A percentile compares a stretch with the other conserved stretches of the same genome.
phyloP scores from a whole-genome alignment of 352 stramenopile genomes.

The Halophytophthora polymorphica region DNA sequence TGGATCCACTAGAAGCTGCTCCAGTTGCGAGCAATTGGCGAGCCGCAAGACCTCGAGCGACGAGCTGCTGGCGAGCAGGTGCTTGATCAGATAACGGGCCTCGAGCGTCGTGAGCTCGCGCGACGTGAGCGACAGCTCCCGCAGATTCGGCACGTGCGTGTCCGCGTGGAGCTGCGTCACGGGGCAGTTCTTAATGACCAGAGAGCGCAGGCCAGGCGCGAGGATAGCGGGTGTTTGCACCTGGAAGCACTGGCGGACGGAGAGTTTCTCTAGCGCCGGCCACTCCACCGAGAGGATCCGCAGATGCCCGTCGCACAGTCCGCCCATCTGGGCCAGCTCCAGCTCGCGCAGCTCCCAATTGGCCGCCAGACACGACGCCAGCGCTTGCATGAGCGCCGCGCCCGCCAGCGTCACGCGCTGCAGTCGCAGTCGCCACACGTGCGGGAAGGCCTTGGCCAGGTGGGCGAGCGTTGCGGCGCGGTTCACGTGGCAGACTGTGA shows the following conservation, averaged over 20 bases:
- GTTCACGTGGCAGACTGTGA: conserved; percentile 31
- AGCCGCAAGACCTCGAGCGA: conserved; percentile 34
- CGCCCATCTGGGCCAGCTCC: conserved; percentile 40
- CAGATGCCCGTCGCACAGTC: conserved; percentile 45
- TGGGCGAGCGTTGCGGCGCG: conserved; percentile 21
- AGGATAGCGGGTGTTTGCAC: conserved; percentile 45
- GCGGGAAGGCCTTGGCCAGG: conserved; percentile 32
- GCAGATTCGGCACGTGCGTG: conserved; percentile 42
- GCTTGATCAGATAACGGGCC: conserved; percentile 41
- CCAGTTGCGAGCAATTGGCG: conserved; percentile 44
- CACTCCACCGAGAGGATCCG: conserved; percentile 32
- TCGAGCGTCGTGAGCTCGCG: conserved; percentile 41
- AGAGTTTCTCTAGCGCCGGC: conserved; percentile 39
- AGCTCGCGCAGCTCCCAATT: conserved; percentile 40
- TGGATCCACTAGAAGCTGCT: conserved; percentile 57
- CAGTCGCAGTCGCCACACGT: conserved; percentile 36
- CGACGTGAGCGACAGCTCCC: conserved; percentile 47
- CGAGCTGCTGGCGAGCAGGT: conserved; percentile 21
- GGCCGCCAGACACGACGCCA: conserved; percentile 25
- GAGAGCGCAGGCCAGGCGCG: conserved; percentile 23
- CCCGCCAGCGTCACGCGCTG: conserved; percentile 28
- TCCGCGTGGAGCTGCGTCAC: conserved; percentile 37
- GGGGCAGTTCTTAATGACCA: conserved; percentile 48
- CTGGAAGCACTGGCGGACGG: conserved; percentile 55
- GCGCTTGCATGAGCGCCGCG: conserved; percentile 27